These are phyloP conservation scores for Phytophthora melonis DNA, from an alignment of 352 stramenopile genomes.

Conservation along the genomic window DNA sequence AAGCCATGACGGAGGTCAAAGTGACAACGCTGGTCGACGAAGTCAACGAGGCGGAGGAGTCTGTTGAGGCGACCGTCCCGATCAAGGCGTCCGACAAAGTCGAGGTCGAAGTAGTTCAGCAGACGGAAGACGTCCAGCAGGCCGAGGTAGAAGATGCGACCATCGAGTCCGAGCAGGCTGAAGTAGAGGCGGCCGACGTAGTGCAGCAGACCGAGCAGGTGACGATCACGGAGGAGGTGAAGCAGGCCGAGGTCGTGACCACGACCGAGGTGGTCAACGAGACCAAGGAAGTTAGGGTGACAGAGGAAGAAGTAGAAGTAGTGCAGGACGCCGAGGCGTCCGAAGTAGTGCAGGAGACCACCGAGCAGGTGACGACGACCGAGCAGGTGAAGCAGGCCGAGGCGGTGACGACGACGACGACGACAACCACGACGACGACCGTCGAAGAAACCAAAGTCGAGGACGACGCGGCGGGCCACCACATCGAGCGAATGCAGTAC, in stretches of 20 bases:
- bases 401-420: background rate
- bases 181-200: conserved; percentile 11
- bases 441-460: background rate
- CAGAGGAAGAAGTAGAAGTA: conserved; percentile 4
- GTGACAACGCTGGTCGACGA: background rate
- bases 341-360: background rate
- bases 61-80: background rate
- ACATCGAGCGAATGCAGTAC: background rate
- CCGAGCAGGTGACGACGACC: background rate
- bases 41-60: background rate
- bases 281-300: background rate
- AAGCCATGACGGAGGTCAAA: no score
- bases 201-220: conserved; percentile 18
- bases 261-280: conserved; percentile 9
- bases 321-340: background rate
- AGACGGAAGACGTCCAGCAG: background rate
- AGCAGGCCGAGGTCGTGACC: conserved; percentile 5
- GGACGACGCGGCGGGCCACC: background rate
- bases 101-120: background rate
- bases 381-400: background rate
- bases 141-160: background rate
- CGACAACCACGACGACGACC: background rate
- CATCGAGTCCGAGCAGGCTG: background rate
- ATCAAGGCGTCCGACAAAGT: background rate
- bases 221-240: conserved; percentile 2